A percentile compares a stretch with the other conserved stretches of the same genome.
phyloP scores from a whole-genome alignment of 1,139 yeast species.

The Meyerozyma guilliermondii region DNA sequence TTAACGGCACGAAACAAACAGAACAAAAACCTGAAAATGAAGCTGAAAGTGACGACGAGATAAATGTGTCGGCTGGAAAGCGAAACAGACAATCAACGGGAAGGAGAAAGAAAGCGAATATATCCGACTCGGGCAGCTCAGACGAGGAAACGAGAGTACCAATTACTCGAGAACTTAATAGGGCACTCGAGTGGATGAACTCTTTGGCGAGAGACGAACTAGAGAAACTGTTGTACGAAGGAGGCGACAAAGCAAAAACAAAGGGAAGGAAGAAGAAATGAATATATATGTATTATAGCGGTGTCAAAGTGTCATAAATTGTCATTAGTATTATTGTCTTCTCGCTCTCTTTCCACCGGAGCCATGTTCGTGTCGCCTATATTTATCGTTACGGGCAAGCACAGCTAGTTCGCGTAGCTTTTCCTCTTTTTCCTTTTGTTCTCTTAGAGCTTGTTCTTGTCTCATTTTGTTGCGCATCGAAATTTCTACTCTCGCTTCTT shows the following conservation, averaged over 20 bases:
- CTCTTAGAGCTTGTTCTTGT: slow-evolving; percentile 49
- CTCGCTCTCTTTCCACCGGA: not conserved
- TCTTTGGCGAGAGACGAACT: slow-evolving; percentile 47
- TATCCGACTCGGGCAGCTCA: not conserved
- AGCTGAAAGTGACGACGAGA: not conserved
- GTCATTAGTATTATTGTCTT: not conserved
- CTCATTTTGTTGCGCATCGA: slow-evolving; percentile 53
- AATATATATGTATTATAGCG: not conserved
- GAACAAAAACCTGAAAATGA: slow-evolving; percentile 3
- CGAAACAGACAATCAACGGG: not conserved
- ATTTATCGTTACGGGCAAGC: slow-evolving; percentile 38
- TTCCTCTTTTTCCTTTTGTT: slow-evolving; percentile 55
- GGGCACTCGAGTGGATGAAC: slow-evolving; percentile 61
- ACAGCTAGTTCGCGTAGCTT: slow-evolving; percentile 55
- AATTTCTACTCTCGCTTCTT: slow-evolving; percentile 67
- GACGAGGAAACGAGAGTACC: not conserved
- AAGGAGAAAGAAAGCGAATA: not conserved
- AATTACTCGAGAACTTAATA: slow-evolving; percentile 25
- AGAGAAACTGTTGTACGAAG: slow-evolving; percentile 55
- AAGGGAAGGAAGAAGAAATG: slow-evolving; percentile 16
- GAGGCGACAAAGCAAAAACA: slow-evolving; percentile 38
- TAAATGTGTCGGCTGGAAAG: not conserved
- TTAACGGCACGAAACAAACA: slow-evolving; percentile 19
- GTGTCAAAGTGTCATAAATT: not conserved
- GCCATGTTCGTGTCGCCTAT: not conserved